Percentiles rank a stretch among this genome's conserved stretches.
These are phyloP conservation scores for Coemansia sp. DNA, from an alignment of 192 early-diverging fungal species.

Conservation along the genomic window DNA sequence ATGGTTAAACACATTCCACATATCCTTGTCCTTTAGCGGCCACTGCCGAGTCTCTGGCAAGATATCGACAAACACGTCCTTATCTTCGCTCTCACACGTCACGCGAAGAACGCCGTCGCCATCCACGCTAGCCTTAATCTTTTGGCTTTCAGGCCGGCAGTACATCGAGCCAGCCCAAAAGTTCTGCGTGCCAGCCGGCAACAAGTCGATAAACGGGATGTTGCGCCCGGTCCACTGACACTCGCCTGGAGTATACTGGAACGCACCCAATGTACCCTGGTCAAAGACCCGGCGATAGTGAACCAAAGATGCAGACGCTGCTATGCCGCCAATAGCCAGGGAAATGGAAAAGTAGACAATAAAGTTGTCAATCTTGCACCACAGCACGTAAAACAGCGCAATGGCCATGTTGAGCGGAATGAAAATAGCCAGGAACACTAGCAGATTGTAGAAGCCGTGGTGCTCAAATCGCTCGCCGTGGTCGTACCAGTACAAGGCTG, in stretches of 20 bases:
- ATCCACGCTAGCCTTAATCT: slow-evolving; percentile 49
- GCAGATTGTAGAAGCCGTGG: slow-evolving; percentile 62
- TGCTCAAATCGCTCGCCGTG: slow-evolving; percentile 61
- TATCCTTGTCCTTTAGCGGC: slow-evolving; percentile 54
- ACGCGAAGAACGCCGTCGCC: slow-evolving; percentile 45
- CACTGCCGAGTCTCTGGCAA: slow-evolving; percentile 59
- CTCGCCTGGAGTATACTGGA: slow-evolving; percentile 30
- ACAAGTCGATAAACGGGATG: slow-evolving; percentile 55
- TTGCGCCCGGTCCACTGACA: slow-evolving; percentile 60
- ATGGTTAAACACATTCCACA: slow-evolving; percentile 54
- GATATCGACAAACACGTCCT: slow-evolving; percentile 39
- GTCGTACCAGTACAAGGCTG: slow-evolving; percentile 57
- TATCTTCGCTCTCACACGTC: slow-evolving; percentile 9
- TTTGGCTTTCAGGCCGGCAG: slow-evolving; percentile 28
- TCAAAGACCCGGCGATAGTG: slow-evolving; percentile 56
- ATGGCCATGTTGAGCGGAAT: slow-evolving; percentile 56
- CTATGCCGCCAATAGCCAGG: slow-evolving; percentile 16
- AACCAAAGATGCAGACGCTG: slow-evolving; percentile 25
- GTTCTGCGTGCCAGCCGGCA: slow-evolving; percentile 56
- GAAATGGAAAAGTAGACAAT: slow-evolving; percentile 31
- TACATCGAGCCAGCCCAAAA: slow-evolving; percentile 47
- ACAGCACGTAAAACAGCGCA: slow-evolving; percentile 43
- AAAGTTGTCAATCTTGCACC: slow-evolving; percentile 41
- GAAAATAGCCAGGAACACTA: slow-evolving; percentile 58
- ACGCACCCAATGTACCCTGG: slow-evolving; percentile 16